Evolutionary conservation across 75 land plant species (phyloP).

Genomic region (Pinus taeda): DNA sequence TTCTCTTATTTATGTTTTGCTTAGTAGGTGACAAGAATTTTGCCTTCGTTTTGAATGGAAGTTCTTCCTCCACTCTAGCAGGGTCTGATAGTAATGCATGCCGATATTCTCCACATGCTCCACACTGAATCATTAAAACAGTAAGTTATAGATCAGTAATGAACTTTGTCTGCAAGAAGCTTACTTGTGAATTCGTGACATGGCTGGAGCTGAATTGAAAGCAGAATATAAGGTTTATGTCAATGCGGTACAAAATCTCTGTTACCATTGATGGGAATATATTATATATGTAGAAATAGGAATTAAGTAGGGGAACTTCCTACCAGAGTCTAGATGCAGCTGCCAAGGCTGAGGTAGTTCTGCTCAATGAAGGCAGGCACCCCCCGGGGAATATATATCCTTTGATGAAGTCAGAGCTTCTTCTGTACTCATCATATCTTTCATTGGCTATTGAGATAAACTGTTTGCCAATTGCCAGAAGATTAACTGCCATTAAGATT

Average conservation of each 20-base stretch:
- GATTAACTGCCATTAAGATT: neutral
- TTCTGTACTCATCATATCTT: conserved; percentile 45
- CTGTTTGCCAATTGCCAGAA: conserved; percentile 5
- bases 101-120: conserved; percentile 98
- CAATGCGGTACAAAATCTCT: neutral
- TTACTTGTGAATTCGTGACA: neutral
- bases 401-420: conserved; percentile 52
- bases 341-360: conserved; percentile 32
- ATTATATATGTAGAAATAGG: neutral
- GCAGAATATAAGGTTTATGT: neutral
- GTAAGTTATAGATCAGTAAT: neutral
- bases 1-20: neutral
- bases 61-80: conserved; percentile 69
- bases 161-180: neutral
- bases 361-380: conserved; percentile 38
- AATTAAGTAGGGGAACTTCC: neutral
- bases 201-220: neutral
- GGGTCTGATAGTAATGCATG: conserved; percentile 79
- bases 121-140: conserved; percentile 44
- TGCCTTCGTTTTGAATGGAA: conserved; percentile 68
- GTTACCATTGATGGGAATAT: neutral
- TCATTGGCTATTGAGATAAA: conserved; percentile 47
- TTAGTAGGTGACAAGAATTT: neutral
- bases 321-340: conserved; percentile 44
- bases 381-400: conserved; percentile 69